Evolutionary conservation across 2,329 filamentous ascomycete species (phyloP), one percentile per base, ranked within the genome.

Genomic region (Pestalotiopsis fici): DNA sequence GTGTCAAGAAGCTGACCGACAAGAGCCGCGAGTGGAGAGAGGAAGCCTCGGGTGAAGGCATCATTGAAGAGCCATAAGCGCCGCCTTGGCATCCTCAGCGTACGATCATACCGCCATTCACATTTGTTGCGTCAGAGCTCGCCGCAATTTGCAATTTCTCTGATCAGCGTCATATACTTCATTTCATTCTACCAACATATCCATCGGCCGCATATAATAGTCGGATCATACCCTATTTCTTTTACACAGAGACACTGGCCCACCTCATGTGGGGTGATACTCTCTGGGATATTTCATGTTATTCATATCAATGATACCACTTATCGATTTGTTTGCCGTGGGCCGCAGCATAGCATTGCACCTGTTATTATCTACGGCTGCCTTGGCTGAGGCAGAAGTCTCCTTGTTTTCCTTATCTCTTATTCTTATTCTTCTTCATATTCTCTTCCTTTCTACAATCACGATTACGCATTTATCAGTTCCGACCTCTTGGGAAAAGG

Each of bases 21-120:
- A 89, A 90, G 76, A 96, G 93, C 74, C 90, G 94, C 59, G 94
- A 97, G 73, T 99, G 96, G 96, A 89, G 95, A 68, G 95, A 98
- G 73, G 90, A 92, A 71, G 91, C 91, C 31, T 91, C 93, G 65
- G 94, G 94, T 73, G 91, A 92, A 70, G 87, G 87, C 59, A 90
- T 90, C 71, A 86, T 85, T 75, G 87, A 90, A 74, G 87, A 90
- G 74, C 82, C 88, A 12, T 90, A 79, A 80, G 18, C 27, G 28
- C 13, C 57, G 9, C 11, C n/a, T 23, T 57, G 21, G 6, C 25
- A 27, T 57, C 23, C 55, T 15, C 15, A 27, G 11, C 21, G 23
- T 15, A 7, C 13, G 27, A 9, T n/a, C 23, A 54, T 57, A 18
- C 23, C 27, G 27, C 23, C 23, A 15, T 50, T 11, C 43, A 50